Base-by-base conservation (phyloP, 768 basidiomycete species). In the Gautieria morchelliformis region DNA sequence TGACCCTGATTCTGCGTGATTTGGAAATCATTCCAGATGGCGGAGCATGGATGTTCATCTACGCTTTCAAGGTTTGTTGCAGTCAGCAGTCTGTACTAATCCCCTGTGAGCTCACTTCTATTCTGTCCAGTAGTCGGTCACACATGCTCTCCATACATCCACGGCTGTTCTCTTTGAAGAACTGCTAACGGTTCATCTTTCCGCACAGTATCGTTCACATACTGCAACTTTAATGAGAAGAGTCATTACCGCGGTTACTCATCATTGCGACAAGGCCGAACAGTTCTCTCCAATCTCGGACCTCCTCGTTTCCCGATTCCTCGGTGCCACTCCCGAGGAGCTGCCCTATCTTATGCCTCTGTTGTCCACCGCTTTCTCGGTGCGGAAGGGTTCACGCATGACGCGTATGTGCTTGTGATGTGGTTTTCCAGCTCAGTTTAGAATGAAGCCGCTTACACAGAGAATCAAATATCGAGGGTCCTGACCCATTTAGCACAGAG, bases 101-200 rank as follows among this genome's bases (percentile, higher is more conserved):
- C 58, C 11, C 14, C 6, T 22, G 40, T 53, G 46, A 42, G 53
- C 33, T 61, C 48, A 53, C 62, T 52, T 27, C 49, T 14, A 35
- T 32, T 48, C 47, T 15, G 20, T 1, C 14, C 52, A 58, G 40
- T 61, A 90, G 89, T 88, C 85, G n/a, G 83, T 89, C 49, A 85
- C 87, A 9, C 84, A 86, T 69, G 85, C 84, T 0, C 70, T 96
- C 30, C 93, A 95, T 66, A 89, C 89, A 0, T 77, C 81, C 52
- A 79, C 89, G 0, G 63, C 81, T 6, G 80, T 83, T 3, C 75
- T 93, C 41, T 70, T 93, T 12, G 61, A 68, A 2, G 75, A 80
- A 0, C 69, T 93, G 3, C 58, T 94, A 15, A 69, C 73, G 11
- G 77, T 75, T 59, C 77, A 89, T 63, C 70, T 88, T 19, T 64